These are phyloP conservation scores for Clohesyomyces aquaticus DNA, from an alignment of 495 filamentous ascomycete species.

Conservation along the genomic window DNA sequence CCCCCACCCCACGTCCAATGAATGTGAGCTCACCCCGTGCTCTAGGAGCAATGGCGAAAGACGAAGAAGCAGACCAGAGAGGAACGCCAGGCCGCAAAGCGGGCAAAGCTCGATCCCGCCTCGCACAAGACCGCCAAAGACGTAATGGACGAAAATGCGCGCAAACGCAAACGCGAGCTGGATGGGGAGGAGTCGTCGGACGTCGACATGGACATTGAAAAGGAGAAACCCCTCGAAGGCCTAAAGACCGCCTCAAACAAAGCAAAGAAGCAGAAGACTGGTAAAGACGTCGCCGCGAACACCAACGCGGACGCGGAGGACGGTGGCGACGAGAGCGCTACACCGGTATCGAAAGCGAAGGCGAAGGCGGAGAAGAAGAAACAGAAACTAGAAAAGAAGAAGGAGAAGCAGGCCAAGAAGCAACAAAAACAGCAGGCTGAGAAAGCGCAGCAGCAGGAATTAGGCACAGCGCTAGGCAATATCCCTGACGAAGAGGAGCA, in stretches of 20 bases:
- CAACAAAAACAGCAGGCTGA: constrained; percentile 44
- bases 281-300: constrained; percentile 46
- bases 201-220: constrained; percentile 33
- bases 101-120: constrained; percentile 77
- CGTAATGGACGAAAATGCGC: constrained; percentile 54
- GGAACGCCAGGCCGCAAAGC: constrained; percentile 46
- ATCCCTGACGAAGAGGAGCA: no score
- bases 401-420: constrained; percentile 52
- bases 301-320: constrained; percentile 45
- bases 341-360: constrained; percentile 35
- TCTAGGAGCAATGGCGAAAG: constrained; percentile 49
- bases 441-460: constrained; percentile 31
- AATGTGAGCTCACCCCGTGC: constrained; percentile 18
- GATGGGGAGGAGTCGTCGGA: constrained; percentile 42
- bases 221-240: constrained; percentile 38
- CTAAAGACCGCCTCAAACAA: constrained; percentile 44
- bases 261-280: constrained; percentile 51
- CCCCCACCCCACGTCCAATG: constrained; percentile 3
- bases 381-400: constrained; percentile 49
- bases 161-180: constrained; percentile 49
- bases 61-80: constrained; percentile 52
- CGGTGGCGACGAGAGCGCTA: constrained; percentile 45
- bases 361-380: constrained; percentile 48
- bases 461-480: background rate
- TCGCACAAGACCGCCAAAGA: constrained; percentile 68